Evolutionary conservation across 2,329 filamentous ascomycete genomes (phyloP), one percentile per base, ranked within the genome.

Genomic region (Scedosporium apiospermum): DNA sequence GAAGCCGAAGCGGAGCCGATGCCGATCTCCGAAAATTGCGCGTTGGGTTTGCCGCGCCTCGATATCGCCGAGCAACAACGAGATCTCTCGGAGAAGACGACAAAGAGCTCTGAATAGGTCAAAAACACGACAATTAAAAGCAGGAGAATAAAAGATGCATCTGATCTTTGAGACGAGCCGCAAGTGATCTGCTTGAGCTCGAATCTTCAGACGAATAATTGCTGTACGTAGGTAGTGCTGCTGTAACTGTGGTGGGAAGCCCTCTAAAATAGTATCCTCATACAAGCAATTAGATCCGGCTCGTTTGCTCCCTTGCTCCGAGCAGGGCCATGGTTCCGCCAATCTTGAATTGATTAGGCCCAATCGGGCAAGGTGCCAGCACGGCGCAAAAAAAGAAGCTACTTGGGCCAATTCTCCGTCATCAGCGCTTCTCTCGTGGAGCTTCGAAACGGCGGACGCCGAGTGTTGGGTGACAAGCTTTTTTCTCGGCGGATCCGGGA

Each of bases 1-100:
- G 60, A 61, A 51, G 60, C 60, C 60, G 60, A 61, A 51, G 46
- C 60, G 60, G 60, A 61, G 60, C 60, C 60, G 60, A 61, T 61
- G 60, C 4, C 55, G 46, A 61, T 61, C 60, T 61, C 60, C 60
- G 60, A 61, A 6, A 9, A 7, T 30, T 34, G 59, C 53, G 59
- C 42, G 23, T 46, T 53, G 18, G n/a, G 51, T 18, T 23, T 16
- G 12, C 51, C 51, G 42, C n/a, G 18, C 34, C 60, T 26, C 16
- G 12, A 49, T 55, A 60, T n/a, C 60, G 49, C 59, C 59, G 44
- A 53, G 58, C 21, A 26, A 49, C 16, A 21, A 53, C 34, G 49
- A 61, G 18, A 14, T 27, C 55, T 61, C 44, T 60, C 58, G 42
- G 58, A 14, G 38, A 44, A 46, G 58, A 21, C 58, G 18, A 16